Evolutionary conservation across 2,329 filamentous ascomycete species (phyloP).

Genomic region (Fusarium sp.): DNA sequence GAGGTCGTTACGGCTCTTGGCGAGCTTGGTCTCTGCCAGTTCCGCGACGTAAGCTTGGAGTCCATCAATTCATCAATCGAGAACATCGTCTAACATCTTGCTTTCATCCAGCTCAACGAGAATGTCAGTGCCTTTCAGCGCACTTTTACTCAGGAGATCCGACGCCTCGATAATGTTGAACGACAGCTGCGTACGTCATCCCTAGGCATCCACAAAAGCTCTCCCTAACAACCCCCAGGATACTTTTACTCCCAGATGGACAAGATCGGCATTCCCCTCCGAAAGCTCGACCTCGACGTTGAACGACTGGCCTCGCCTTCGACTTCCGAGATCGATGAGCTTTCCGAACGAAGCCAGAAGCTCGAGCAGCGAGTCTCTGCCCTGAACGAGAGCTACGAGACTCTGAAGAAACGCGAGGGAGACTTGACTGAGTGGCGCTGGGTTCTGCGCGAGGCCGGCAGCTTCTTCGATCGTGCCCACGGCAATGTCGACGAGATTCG

Average conservation of each 20-base stretch:
- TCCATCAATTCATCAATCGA: slow-evolving; percentile 27
- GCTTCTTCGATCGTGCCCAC: slow-evolving; percentile 96
- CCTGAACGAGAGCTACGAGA: slow-evolving; percentile 98
- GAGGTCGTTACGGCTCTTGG: slow-evolving; percentile 97
- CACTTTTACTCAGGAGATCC: slow-evolving; percentile 97
- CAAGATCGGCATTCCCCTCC: slow-evolving; percentile 86
- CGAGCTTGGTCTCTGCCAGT: slow-evolving; percentile 96
- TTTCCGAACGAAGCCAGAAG: slow-evolving; percentile 90
- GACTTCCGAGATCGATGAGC: slow-evolving; percentile 95
- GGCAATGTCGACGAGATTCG: slow-evolving; percentile 97
- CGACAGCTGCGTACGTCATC: slow-evolving; percentile 86
- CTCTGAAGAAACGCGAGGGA: slow-evolving; percentile 95
- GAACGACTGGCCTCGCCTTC: slow-evolving; percentile 88
- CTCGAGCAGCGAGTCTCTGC: slow-evolving; percentile 92
- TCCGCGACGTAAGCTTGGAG: slow-evolving; percentile 82
- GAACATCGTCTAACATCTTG: slow-evolving; percentile 29
- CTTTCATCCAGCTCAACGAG: slow-evolving; percentile 79
- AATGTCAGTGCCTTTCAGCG: slow-evolving; percentile 95
- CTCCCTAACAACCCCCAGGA: slow-evolving; percentile 63
- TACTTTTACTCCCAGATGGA: slow-evolving; percentile 98
- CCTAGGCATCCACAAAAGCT: slow-evolving; percentile 20
- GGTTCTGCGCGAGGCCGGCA: slow-evolving; percentile 94
- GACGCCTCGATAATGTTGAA: slow-evolving; percentile 97
- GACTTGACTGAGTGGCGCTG: slow-evolving; percentile 98
- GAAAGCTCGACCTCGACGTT: slow-evolving; percentile 90